Base-by-base conservation (phyloP, 2,329 filamentous ascomycete species). In the Talaromyces sp. region DNA sequence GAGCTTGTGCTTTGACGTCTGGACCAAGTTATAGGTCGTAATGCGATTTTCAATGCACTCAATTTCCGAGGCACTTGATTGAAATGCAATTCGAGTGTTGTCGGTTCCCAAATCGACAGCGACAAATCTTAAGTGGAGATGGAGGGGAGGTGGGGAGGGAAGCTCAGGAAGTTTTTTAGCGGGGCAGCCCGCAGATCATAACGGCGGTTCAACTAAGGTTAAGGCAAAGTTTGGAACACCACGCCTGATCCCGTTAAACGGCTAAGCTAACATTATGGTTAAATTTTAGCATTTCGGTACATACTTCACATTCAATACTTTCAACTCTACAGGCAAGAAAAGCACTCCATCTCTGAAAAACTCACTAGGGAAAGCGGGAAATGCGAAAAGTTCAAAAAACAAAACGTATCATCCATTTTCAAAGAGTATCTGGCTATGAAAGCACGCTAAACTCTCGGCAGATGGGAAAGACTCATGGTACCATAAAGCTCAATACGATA, bases 401-500 rank as follows among this genome's bases (percentile, higher is more conserved):
- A 45, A 49, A 13, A 33, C 36, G 36, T 27, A 41, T 49, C 35
- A 35, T 54, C 52, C 57, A 51, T 56, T 51, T 42, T 52, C 32
- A 39, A 47, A 43, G n/a, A 42, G 47, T 30, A 47, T 32, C 49
- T 45, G 20, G 41, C 46, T 45, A 48, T 36, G 33, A 51, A 47
- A 55, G 52, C 52, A 47, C 44, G 52, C 46, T 49, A 44, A 46
- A 54, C 24, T 40, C 53, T 60, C 46, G 55, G 52, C 52, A 56
- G 55, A 51, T 55, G 51, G 40, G 51, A 47, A 58, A 47, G 16
- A 55, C 40, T 51, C 53, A 48, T 49, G 54, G 43, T 40, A 59
- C 60, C 55, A 61, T 56, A 54, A 59, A 63, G 55, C 43, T 57
- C 54, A 61, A 48, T 60, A 59, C 45, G 51, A 62, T 53, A 59